A percentile compares a stretch with the other conserved stretches of the same genome.
Evolutionary conservation across 83 land plant species (phyloP).

Genomic region (Diphasiastrum complanatum): DNA sequence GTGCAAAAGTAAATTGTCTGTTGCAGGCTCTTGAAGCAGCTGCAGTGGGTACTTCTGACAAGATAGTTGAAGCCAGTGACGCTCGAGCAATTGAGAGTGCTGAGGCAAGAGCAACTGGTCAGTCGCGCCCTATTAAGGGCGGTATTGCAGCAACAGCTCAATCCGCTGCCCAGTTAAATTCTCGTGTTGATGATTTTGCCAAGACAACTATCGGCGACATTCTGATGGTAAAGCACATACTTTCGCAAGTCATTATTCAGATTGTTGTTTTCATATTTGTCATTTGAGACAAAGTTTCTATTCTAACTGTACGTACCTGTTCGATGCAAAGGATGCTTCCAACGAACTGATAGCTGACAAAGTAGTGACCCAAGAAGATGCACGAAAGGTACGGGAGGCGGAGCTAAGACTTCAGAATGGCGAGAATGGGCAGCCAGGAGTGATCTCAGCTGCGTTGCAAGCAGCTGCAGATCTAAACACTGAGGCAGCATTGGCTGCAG

Average conservation of each 20-base stretch:
- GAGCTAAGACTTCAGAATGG: not conserved
- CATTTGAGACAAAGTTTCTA: not conserved
- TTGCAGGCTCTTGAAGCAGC: slow-evolving; percentile 29
- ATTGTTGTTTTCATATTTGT: not conserved
- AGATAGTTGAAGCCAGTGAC: slow-evolving; percentile 14
- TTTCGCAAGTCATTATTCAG: not conserved
- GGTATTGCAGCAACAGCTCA: slow-evolving; percentile 26
- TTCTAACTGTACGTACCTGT: not conserved
- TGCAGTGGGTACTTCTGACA: slow-evolving; percentile 12
- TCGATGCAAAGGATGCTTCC: slow-evolving; percentile 8
- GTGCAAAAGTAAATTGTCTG: not conserved
- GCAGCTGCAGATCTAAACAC: slow-evolving; percentile 2
- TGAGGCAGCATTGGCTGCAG: no score
- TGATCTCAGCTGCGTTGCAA: not conserved
- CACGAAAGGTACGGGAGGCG: slow-evolving; percentile 4
- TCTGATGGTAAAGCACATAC: not conserved
- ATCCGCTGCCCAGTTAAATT: slow-evolving; percentile 27
- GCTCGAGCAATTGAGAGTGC: slow-evolving; percentile 31
- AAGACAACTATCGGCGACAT: slow-evolving; percentile 4
- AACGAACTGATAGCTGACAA: slow-evolving; percentile 1
- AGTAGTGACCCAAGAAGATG: slow-evolving; percentile 9
- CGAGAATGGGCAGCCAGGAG: not conserved
- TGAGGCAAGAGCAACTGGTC: slow-evolving; percentile 22
- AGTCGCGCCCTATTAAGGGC: not conserved
- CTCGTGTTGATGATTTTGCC: not conserved